Evolutionary conservation across 495 filamentous ascomycete genomes (phyloP).

Genomic region (Neurospora tetraspora): DNA sequence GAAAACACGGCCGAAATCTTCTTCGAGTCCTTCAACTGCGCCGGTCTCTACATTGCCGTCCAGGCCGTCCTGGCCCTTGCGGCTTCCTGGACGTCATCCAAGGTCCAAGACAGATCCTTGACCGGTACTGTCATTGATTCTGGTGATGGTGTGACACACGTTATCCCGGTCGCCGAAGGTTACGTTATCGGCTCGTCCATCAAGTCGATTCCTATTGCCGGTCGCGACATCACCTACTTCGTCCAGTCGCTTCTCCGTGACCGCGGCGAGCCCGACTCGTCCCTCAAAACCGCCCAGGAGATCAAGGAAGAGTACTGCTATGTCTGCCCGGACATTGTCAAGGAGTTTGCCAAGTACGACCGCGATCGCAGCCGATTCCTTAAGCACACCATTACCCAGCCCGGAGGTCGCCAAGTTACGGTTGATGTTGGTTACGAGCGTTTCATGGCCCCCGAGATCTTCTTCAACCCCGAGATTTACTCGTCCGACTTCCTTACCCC

Average conservation of each 20-base stretch:
- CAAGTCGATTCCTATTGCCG: conserved; percentile 96
- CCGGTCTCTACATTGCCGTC: conserved; percentile 96
- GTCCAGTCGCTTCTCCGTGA: conserved; percentile 93
- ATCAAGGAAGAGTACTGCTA: conserved; percentile 99
- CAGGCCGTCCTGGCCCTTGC: conserved; percentile 94
- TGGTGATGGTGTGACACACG: conserved; percentile 95
- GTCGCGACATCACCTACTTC: conserved; percentile 96
- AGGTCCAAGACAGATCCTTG: conserved; percentile 92
- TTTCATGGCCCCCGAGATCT: conserved; percentile 96
- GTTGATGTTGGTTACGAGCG: conserved; percentile 97
- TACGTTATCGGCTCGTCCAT: conserved; percentile 98
- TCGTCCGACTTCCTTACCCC: conserved; percentile 96
- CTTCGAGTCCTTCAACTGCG: conserved; percentile 99
- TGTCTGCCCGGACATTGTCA: conserved; percentile 95
- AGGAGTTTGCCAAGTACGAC: conserved; percentile 91
- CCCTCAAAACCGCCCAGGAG: conserved; percentile 90
- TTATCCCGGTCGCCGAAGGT: conserved; percentile 96
- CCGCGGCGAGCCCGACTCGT: conserved; percentile 92
- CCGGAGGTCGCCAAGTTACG: conserved; percentile 71
- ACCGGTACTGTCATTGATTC: conserved; percentile 97
- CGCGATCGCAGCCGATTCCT: conserved; percentile 80
- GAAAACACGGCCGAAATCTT: conserved; percentile 99
- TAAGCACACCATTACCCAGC: conserved; percentile 76
- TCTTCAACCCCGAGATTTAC: conserved; percentile 99
- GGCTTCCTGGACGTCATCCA: conserved; percentile 95